Evolutionary conservation across 1,284 basidiomycete species (phyloP), one percentile per base, ranked within the genome.

Genomic region (Melampsora abietis-canadensis): DNA sequence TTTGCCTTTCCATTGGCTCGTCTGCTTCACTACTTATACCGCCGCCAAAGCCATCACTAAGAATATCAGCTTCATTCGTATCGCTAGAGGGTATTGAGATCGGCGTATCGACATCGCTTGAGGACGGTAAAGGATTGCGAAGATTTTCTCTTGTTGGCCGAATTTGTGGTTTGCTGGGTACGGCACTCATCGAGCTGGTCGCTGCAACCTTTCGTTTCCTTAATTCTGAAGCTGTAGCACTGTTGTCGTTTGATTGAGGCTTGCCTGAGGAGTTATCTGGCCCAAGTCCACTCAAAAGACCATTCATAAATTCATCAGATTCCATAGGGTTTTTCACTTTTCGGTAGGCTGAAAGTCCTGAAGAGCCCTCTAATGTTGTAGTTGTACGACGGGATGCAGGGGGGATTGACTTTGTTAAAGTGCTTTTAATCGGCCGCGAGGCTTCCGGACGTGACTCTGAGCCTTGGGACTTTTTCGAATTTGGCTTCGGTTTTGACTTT

Each of bases 291-390:
- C 37, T 51, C 27, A 73, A 34, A 15, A 73, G 34, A 66, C 30
- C 59, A 10, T 59, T 66, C 62, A 73, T 73, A 37, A 73, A 73
- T 46, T 65, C 70, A 37, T 73, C 70, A 24, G 70, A 65, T 21
- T 46, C 63, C 24, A 34, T 60, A 17, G 48, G 62, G n/a, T 34
- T 24, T 44, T 73, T 73, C 31, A 27, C 24, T 60, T 73, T 73
- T 24, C 70, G 62, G 66, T 73, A 73, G 37, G 47, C 48, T 27
- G 63, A 57, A 30, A 73, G 34, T 46, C 37, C 46, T 17, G 48
- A n/a, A 40, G 62, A 47, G 37, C 51, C 27, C 51, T 54, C 51
- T 27, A 54, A 8, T 14, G 17, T 54, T 27, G 51, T 54, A 54
- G 51, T 54, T 40, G 37, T 34, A 8, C 51, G 51, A n/a, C 19